Evolutionary conservation across 2,329 filamentous ascomycete species (phyloP).

Genomic region (Xylariaceae sp.): DNA sequence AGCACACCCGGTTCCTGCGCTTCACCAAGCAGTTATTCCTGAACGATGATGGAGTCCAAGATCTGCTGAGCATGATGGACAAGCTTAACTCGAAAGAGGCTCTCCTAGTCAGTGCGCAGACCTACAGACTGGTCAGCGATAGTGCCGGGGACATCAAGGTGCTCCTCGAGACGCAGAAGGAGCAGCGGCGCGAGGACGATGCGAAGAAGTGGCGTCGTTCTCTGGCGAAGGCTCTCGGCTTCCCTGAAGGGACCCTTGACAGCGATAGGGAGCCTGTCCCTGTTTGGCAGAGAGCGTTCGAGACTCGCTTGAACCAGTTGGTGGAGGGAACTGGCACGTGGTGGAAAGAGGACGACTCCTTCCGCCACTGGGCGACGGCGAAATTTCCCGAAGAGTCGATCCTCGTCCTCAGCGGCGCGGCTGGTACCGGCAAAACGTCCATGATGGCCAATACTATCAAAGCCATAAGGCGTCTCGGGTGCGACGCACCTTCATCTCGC

Average conservation of each 20-base stretch:
- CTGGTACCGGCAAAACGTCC: conserved; percentile 31
- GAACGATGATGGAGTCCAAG: conserved; percentile 32
- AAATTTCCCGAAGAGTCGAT: conserved; percentile 19
- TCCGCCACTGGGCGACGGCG: conserved; percentile 22
- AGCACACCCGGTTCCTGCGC: conserved; percentile 25
- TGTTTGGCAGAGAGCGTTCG: conserved; percentile 28
- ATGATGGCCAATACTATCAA: conserved; percentile 30
- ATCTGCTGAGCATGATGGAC: conserved; percentile 30
- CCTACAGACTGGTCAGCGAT: conserved; percentile 30
- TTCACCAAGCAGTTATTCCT: conserved; percentile 33
- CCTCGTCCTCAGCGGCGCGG: conserved; percentile 25
- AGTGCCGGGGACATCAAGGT: conserved; percentile 28
- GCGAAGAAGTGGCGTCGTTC: conserved; percentile 27
- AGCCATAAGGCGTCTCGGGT: conserved; percentile 22
- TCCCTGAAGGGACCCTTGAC: conserved; percentile 25
- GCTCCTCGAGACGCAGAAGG: conserved; percentile 27
- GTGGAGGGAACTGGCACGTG: conserved; percentile 28
- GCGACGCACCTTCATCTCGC: conserved; percentile 21
- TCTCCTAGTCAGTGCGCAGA: conserved; percentile 31
- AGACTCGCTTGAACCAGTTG: conserved; percentile 26
- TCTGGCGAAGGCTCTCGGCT: conserved; percentile 27
- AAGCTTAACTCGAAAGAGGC: conserved; percentile 31
- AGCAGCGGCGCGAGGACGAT: conserved; percentile 29
- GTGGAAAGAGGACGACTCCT: conserved; percentile 21
- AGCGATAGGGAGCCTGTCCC: conserved; percentile 26